Percentiles rank a stretch among this genome's conserved stretches.
phyloP scores from a whole-genome alignment of 805 yeast species.

The Lipomyces sp. region DNA sequence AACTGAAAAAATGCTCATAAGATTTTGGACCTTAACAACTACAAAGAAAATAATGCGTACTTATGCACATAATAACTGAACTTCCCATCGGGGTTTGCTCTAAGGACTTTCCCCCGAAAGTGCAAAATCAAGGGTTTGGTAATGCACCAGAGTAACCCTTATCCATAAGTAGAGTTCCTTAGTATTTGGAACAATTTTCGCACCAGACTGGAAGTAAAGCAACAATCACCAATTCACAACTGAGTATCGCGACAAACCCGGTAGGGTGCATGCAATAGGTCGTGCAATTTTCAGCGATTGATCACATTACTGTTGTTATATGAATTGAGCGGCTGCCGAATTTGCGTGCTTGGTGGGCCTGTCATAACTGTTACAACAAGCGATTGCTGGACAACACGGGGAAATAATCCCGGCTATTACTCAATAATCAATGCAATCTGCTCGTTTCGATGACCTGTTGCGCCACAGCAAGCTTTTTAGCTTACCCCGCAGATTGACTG shows the following conservation, averaged over 20 bases:
- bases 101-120: too few relatives aligned
- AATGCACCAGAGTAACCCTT: background rate
- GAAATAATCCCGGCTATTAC: background rate
- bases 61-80: too few relatives aligned
- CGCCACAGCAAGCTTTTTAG: constrained; percentile 2
- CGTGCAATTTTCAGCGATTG: background rate
- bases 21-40: too few relatives aligned
- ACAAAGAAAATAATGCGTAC: too few relatives aligned
- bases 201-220: background rate
- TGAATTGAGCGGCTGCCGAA: background rate
- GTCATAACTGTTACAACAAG: background rate
- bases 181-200: background rate
- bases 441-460: constrained; percentile 1
- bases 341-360: background rate
- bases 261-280: background rate
- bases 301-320: background rate
- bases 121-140: too few relatives aligned
- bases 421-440: background rate
- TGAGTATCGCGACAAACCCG: background rate
- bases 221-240: background rate
- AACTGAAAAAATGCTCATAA: too few relatives aligned
- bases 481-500: background rate
- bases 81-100: too few relatives aligned
- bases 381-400: too few relatives aligned
- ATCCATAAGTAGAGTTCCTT: background rate